phyloP scores from a whole-genome alignment of 352 stramenopile genomes.

The Globisporangium emineosum region DNA sequence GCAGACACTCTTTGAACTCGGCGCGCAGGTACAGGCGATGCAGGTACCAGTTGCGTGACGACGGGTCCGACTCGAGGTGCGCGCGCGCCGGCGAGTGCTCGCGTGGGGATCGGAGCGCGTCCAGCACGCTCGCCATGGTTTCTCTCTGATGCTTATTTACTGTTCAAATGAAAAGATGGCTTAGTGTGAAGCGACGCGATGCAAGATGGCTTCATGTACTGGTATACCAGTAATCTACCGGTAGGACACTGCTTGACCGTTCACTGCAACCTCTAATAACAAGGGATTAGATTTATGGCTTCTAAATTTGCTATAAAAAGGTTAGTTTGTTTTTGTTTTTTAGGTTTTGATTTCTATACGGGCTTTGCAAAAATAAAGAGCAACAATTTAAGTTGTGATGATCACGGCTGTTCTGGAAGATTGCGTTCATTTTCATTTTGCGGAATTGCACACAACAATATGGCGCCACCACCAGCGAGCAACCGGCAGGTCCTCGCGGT shows the following conservation, averaged over 20 bases:
- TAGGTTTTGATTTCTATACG: too few relatives aligned
- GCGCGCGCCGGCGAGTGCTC: constrained; percentile 28
- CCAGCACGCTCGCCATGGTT: constrained; percentile 26
- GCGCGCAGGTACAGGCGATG: constrained; percentile 81
- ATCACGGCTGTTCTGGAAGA: background rate
- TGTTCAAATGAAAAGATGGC: background rate
- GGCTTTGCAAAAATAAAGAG: too few relatives aligned
- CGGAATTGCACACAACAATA: background rate
- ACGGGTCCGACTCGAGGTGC: constrained; percentile 38
- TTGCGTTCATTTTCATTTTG: background rate
- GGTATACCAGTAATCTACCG: background rate
- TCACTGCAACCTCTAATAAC: background rate
- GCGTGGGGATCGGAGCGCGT: constrained; percentile 58
- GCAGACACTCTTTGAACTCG: constrained; percentile 87
- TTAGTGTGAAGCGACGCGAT: constrained; percentile 1
- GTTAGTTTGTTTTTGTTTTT: too few relatives aligned
- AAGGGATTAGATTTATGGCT: too few relatives aligned
- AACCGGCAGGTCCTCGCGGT: constrained; percentile 34
- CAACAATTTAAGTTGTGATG: too few relatives aligned
- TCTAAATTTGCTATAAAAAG: too few relatives aligned
- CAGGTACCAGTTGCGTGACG: constrained; percentile 79
- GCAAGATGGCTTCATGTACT: background rate
- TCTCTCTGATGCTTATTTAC: background rate
- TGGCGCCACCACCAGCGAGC: constrained; percentile 12
- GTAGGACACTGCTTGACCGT: background rate